Conservation (phyloP, 495 filamentous ascomycete genomes). For the Neurospora sp. region DNA sequence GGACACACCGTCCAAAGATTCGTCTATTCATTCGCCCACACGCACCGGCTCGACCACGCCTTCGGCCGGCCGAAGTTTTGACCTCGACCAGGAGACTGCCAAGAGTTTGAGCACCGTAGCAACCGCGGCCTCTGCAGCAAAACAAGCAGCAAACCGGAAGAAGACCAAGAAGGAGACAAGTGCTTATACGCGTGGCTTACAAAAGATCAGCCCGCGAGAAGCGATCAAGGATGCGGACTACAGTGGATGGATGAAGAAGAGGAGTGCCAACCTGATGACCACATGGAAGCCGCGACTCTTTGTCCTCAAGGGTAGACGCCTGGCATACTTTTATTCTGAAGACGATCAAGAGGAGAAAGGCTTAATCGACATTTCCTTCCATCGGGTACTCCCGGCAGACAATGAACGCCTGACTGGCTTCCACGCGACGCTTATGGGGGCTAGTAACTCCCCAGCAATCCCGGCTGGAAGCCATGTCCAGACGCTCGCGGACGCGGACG, state of each 20-base stretch:
- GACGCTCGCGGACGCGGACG: conserved; percentile 39
- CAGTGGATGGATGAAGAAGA: conserved; percentile 99
- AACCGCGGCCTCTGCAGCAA: conserved; percentile 28
- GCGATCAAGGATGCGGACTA: conserved; percentile 85
- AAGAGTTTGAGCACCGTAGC: conserved; percentile 43
- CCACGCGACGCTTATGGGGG: conserved; percentile 85
- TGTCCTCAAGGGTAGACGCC: conserved; percentile 76
- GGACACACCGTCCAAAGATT: conserved; percentile 54
- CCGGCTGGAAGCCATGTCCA: conserved; percentile 54
- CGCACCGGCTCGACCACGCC: conserved; percentile 80
- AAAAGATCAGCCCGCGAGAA: conserved; percentile 71
- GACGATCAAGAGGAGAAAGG: conserved; percentile 86
- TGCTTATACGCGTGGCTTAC: conserved; percentile 80
- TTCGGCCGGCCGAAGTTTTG: conserved; percentile 69
- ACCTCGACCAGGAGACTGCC: conserved; percentile 58
- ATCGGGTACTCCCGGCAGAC: conserved; percentile 91
- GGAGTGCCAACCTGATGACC: conserved; percentile 86
- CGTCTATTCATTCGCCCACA: conserved; percentile 54
- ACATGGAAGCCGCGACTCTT: conserved; percentile 96
- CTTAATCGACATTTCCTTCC: conserved; percentile 92
- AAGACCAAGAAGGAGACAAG: conserved; percentile 86
- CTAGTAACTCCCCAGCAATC: conserved; percentile 62
- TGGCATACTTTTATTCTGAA: conserved; percentile 95
- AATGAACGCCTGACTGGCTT: conserved; percentile 81
- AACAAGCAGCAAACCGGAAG: conserved; percentile 38